phyloP scores from a whole-genome alignment of 768 basidiomycete genomes.

The Scleroderma citrinum region DNA sequence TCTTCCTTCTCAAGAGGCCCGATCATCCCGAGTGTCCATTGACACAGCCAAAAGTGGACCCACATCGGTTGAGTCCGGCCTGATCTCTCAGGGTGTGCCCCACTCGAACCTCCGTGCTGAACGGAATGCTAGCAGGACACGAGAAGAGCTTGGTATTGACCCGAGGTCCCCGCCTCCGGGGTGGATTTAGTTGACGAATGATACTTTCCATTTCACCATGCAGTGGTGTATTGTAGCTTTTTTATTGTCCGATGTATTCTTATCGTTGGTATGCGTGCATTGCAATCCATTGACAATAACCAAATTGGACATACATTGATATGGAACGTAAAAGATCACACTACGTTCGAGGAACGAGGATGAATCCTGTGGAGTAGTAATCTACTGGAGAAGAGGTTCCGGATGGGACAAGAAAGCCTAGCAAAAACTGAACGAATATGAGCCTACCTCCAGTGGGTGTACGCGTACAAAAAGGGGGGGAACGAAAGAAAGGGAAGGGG shows the following conservation, averaged over 20 bases:
- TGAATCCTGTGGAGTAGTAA: conserved; percentile 5
- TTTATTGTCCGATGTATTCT: too few relatives aligned
- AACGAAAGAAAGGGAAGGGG: conserved; percentile 24
- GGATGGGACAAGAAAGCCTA: conserved; percentile 12
- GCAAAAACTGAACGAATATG: conserved; percentile 15
- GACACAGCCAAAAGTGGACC: neutral
- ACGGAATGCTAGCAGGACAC: conserved; percentile 13
- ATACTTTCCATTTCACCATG: too few relatives aligned
- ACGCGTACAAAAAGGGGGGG: conserved; percentile 22
- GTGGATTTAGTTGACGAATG: conserved; percentile 41
- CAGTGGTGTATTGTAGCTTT: too few relatives aligned
- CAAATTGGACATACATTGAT: neutral
- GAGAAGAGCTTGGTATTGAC: conserved; percentile 1
- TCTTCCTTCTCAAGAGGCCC: conserved; percentile 25
- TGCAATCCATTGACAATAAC: too few relatives aligned
- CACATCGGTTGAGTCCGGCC: conserved; percentile 3
- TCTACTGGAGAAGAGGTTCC: conserved; percentile 14
- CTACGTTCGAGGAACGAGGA: neutral
- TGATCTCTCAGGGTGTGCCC: neutral
- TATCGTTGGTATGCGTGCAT: too few relatives aligned
- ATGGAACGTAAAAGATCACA: neutral
- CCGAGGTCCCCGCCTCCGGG: conserved; percentile 33
- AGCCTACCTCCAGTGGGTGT: conserved; percentile 20
- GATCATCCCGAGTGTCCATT: conserved; percentile 4
- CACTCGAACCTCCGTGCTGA: conserved; percentile 14